Evolutionary conservation across 2,329 filamentous ascomycete species (phyloP), one percentile per base, ranked within the genome.

Genomic region (Pestalotiopsis sp.): DNA sequence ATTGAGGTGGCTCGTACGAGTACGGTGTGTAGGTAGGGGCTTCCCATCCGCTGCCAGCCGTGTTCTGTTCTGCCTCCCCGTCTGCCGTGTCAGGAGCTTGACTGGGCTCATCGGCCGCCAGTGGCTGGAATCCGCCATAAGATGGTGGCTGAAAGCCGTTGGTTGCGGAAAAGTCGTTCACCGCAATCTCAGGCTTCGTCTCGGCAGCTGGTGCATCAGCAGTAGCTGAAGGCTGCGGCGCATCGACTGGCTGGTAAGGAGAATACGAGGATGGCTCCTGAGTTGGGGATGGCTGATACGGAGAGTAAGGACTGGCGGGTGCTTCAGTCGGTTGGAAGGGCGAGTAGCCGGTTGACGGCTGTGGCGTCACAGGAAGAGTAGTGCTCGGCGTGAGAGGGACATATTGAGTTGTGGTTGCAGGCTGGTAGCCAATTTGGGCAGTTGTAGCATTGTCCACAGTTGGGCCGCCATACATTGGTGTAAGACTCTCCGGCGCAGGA

Each of bases 11-110:
- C 70, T 89, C 86, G 73, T 88, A 89, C 58, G 83, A 78, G 64
- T 87, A 87, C 11, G 89, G 85, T 74, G 91, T 86, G 74, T 87
- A 91, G 0, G 87, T 87, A 5, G 89, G 88, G 4, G 90, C 85
- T 70, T 91, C 88, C 73, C 91, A 92, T 17, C 85, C 83, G 45
- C 81, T 52, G n/a, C 65, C 80, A 70, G 31, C 14, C 14, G 59
- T 38, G 31, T 14, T 20, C 7, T 77, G 80, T 73, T 68, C 75
- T 58, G 60, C 81, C 80, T 71, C 75, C 69, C 67, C 74, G 67
- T 67, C 73, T 70, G 71, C 73, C 58, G 66, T 71, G 68, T 68
- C 73, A 70, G 71, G 73, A 61, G 66, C 71, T 72, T 65, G 72
- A 68, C 79, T 78, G 17, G 77, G 78, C 3, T 75, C 74, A 64